Conservation (phyloP, 495 filamentous ascomycete species). For the Talaromyces proteolyticus region DNA sequence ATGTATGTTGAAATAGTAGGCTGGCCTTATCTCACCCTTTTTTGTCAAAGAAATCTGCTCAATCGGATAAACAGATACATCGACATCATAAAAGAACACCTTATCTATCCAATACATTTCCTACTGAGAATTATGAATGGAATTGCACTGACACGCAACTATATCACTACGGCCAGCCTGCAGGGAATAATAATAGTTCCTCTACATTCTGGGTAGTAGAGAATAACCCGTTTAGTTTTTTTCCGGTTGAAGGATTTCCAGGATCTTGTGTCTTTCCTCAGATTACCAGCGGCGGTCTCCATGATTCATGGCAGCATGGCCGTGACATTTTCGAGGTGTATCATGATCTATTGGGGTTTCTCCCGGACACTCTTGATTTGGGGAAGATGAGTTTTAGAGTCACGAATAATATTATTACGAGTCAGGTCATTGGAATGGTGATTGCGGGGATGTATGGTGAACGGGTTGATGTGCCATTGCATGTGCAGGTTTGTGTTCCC, state of each 20-base stretch:
- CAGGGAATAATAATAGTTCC: slow-evolving; percentile 30
- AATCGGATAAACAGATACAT: slow-evolving; percentile 43
- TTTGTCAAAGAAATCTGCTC: not conserved
- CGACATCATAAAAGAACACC: slow-evolving; percentile 71
- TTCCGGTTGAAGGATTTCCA: slow-evolving; percentile 42
- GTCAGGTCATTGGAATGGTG: slow-evolving; percentile 62
- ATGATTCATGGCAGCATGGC: slow-evolving; percentile 63
- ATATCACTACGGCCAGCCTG: slow-evolving; percentile 53
- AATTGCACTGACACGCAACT: slow-evolving; percentile 54
- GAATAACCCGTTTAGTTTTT: slow-evolving; percentile 39
- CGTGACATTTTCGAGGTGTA: slow-evolving; percentile 60
- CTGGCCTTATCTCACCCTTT: not conserved
- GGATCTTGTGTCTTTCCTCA: slow-evolving; percentile 69
- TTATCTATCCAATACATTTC: slow-evolving; percentile 63
- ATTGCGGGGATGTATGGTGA: slow-evolving; percentile 52
- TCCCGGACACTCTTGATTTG: slow-evolving; percentile 39
- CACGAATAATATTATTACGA: slow-evolving; percentile 66
- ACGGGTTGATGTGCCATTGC: slow-evolving; percentile 31
- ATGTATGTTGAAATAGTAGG: slow-evolving; percentile 61
- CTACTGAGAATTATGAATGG: slow-evolving; percentile 59
- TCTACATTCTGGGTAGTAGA: slow-evolving; percentile 53
- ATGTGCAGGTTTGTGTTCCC: slow-evolving; percentile 28
- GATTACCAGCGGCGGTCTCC: slow-evolving; percentile 56
- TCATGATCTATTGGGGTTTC: slow-evolving; percentile 49
- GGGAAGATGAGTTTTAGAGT: slow-evolving; percentile 50